phyloP scores from a whole-genome alignment of 176 grass and related monocot genomes.

The sorghum (Sorghum bicolor) region DNA sequence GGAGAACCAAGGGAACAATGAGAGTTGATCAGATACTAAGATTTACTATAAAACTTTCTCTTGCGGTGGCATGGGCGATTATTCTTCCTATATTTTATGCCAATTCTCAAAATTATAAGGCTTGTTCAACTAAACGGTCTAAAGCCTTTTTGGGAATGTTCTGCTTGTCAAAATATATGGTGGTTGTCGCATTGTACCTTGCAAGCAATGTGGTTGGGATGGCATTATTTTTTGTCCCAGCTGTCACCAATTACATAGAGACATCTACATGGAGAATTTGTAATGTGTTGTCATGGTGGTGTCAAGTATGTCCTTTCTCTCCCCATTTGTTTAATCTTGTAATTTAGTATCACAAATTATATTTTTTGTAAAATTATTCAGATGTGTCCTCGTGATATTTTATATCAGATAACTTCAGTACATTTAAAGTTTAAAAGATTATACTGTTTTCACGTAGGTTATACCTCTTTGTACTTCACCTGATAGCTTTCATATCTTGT shows the following conservation, averaged over 20 bases:
- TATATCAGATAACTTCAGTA: not conserved
- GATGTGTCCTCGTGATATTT: not conserved
- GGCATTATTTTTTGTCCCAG: slow-evolving; percentile 92
- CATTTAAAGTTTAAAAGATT: not conserved
- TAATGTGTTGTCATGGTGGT: slow-evolving; percentile 89
- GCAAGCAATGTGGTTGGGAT: slow-evolving; percentile 75
- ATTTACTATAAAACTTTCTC: slow-evolving; percentile 71
- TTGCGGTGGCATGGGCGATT: slow-evolving; percentile 65
- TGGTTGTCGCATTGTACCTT: slow-evolving; percentile 74
- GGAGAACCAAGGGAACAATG: slow-evolving; percentile 70
- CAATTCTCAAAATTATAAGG: slow-evolving; percentile 62
- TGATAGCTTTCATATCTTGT: not conserved
- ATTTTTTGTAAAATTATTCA: slow-evolving; percentile 6
- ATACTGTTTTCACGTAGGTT: not conserved
- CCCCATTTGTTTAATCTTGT: not conserved
- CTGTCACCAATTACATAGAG: slow-evolving; percentile 75
- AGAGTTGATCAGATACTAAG: slow-evolving; percentile 66
- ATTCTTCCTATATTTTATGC: slow-evolving; percentile 74
- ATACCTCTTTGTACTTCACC: not conserved
- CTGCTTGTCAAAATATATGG: slow-evolving; percentile 88
- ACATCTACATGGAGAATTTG: slow-evolving; percentile 72
- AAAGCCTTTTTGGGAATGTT: slow-evolving; percentile 59
- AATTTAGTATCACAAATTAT: slow-evolving; percentile 16
- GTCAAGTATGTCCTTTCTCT: slow-evolving; percentile 53
- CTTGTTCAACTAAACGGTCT: slow-evolving; percentile 61